Base-by-base conservation (phyloP, 192 early-diverging fungal genomes). In the Linnemannia elongata region DNA sequence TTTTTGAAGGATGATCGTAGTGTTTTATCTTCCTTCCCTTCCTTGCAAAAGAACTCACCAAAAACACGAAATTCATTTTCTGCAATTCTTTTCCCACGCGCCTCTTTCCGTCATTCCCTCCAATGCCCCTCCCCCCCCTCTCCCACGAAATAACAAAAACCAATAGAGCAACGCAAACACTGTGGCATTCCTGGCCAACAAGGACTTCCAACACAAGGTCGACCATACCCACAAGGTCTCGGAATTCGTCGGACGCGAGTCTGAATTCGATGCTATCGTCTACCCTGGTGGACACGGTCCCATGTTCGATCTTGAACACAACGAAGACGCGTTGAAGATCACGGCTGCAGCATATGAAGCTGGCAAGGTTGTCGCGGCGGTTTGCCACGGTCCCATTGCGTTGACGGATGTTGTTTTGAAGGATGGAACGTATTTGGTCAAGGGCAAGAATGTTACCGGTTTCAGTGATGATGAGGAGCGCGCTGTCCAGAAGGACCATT, bases 391-490 rank as follows among this genome's bases (percentile, higher is more conserved):
- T 4, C 92, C 94, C 4, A 95, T 95, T 44, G 94, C 92, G 20
- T 83, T 96, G 77, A 93, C 92, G 0, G 80, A 90, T 30, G 89
- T 95, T 47, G 94, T 88, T 77, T 92, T 95, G 38, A 79, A 79
- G 41, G 85, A 91, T 74, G 95, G 95, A 6, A 90, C 89, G 35
- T 89, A 90, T 9, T 80, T 97, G 52, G 83, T 95, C 38, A 80
- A 88, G 39, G 94, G 94, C 36, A 94, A 91, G 71, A 89, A 85
- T 2, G 92, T 97, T 24, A 96, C 96, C 0, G 95, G 94, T 22
- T 97, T 97, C 81, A 90, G 94, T 22, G 92, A 94, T 77, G 79
- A 82, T 68, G 96, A 95, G 72, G 96, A 97, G 74, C 88, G 89
- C 15, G 73, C 82, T 38, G 75, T 94, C 52, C 71, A 78, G 4